Percentiles rank a stretch among this genome's conserved stretches.
Evolutionary conservation across 2,329 filamentous ascomycete genomes (phyloP).

Genomic region (Clarireedia homoeocarpa): DNA sequence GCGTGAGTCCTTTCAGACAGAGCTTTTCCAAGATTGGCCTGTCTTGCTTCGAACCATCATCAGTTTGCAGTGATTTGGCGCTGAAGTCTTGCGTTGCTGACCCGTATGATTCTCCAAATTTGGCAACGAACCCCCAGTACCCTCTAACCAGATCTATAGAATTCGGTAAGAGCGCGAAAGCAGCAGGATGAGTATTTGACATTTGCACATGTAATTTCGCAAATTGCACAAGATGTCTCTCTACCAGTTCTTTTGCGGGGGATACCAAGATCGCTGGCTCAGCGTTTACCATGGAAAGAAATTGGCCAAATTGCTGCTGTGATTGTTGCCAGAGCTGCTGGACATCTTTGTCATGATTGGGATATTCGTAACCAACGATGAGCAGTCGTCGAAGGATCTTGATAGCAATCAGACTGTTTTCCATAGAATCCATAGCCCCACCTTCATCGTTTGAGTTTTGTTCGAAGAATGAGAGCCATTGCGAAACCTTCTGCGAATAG

Average conservation of each 20-base stretch:
- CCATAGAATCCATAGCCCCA: conserved; percentile 55
- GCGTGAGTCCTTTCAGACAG: conserved; percentile 71
- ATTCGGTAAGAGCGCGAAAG: conserved; percentile 75
- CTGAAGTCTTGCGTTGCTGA: conserved; percentile 32
- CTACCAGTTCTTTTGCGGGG: conserved; percentile 54
- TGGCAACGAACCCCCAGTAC: conserved; percentile 78
- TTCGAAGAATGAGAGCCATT: conserved; percentile 58
- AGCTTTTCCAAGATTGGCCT: conserved; percentile 68
- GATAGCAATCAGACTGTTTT: conserved; percentile 70
- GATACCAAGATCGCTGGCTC: conserved; percentile 45
- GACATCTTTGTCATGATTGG: conserved; percentile 69
- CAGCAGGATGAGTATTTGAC: conserved; percentile 68
- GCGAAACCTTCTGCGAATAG: conserved; percentile 64
- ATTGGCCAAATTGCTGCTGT: conserved; percentile 68
- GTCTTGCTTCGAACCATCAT: conserved; percentile 41
- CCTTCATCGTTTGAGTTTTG: conserved; percentile 48
- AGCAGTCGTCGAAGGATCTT: conserved; percentile 75
- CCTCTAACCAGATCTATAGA: conserved; percentile 68
- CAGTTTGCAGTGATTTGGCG: conserved; percentile 38
- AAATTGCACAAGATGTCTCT: conserved; percentile 82
- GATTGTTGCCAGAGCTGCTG: conserved; percentile 74
- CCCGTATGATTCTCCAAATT: conserved; percentile 68
- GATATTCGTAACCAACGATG: conserved; percentile 74
- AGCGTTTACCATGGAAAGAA: conserved; percentile 56
- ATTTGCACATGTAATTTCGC: conserved; percentile 88